These are phyloP conservation scores for Clathrus columnatus DNA, from an alignment of 768 basidiomycete genomes.

Conservation along the genomic window DNA sequence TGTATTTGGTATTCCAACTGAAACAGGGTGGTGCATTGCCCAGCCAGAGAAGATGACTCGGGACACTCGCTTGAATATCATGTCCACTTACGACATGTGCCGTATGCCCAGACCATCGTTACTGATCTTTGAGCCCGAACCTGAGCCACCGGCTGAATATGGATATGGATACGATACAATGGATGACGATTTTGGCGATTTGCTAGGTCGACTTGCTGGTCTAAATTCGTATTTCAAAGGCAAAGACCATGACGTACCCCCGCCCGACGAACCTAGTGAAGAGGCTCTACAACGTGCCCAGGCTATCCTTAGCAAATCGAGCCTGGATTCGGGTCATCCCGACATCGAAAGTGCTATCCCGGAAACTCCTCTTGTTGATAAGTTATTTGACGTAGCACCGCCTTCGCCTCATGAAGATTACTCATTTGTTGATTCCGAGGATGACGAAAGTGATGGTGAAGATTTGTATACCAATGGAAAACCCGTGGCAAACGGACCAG, in stretches of 20 bases:
- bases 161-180: slow-evolving; percentile 18
- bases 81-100: slow-evolving; percentile 81
- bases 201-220: slow-evolving; percentile 32
- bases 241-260: slow-evolving; percentile 12
- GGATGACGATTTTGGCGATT: slow-evolving; percentile 65
- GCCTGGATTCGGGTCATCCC: not conserved
- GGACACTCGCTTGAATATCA: slow-evolving; percentile 65
- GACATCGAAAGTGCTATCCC: slow-evolving; percentile 3
- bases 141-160: slow-evolving; percentile 33
- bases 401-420: slow-evolving; percentile 4
- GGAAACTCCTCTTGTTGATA: slow-evolving; percentile 7
- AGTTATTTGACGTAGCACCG: slow-evolving; percentile 9
- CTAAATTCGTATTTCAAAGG: slow-evolving; percentile 31
- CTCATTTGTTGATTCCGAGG: not conserved
- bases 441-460: not conserved
- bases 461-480: not conserved
- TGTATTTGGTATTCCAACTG: slow-evolving; percentile 73
- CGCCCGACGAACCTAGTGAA: slow-evolving; percentile 1
- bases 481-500: not conserved
- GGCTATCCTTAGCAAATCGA: slow-evolving; percentile 7
- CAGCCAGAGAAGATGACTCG: slow-evolving; percentile 52
- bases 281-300: slow-evolving; percentile 9
- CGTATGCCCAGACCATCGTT: slow-evolving; percentile 62
- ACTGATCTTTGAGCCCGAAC: slow-evolving; percentile 61
- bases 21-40: slow-evolving; percentile 83